Conservation (phyloP, 805 yeast genomes). For the Saccharomycopsis schoenii region DNA sequence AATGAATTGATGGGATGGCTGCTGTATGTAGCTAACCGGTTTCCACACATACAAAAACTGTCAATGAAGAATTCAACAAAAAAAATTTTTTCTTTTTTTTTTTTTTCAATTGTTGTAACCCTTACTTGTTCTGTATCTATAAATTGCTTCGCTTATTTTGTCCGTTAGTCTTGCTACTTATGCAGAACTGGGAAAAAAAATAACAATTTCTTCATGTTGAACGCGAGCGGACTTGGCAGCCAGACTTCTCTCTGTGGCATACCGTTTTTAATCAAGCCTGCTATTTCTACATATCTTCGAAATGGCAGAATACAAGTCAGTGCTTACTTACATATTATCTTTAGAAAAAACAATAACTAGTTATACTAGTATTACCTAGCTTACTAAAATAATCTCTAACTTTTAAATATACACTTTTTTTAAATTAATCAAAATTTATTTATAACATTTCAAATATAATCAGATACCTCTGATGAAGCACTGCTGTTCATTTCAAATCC, state of each 20-base stretch:
- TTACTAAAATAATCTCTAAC: no score
- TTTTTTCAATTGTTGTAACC: no score
- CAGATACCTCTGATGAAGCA: neutral
- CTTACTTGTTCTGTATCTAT: neutral
- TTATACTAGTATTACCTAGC: no score
- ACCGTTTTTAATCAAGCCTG: neutral
- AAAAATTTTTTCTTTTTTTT: neutral
- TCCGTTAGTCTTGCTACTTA: neutral
- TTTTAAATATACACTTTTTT: no score
- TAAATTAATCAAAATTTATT: neutral
- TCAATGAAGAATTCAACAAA: neutral
- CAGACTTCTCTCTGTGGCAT: neutral
- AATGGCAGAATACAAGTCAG: neutral
- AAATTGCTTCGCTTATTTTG: conserved; percentile 1
- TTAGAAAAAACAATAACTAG: no score
- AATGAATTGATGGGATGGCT: no score
- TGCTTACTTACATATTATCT: no score
- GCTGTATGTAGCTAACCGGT: neutral
- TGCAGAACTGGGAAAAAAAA: neutral
- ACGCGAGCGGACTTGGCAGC: neutral
- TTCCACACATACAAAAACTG: neutral
- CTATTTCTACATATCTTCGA: neutral
- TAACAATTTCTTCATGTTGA: neutral
- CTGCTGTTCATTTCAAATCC: conserved; percentile 5
- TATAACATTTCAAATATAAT: neutral